phyloP scores from a whole-genome alignment of 768 basidiomycete genomes.

The Suillus hirtellus region DNA sequence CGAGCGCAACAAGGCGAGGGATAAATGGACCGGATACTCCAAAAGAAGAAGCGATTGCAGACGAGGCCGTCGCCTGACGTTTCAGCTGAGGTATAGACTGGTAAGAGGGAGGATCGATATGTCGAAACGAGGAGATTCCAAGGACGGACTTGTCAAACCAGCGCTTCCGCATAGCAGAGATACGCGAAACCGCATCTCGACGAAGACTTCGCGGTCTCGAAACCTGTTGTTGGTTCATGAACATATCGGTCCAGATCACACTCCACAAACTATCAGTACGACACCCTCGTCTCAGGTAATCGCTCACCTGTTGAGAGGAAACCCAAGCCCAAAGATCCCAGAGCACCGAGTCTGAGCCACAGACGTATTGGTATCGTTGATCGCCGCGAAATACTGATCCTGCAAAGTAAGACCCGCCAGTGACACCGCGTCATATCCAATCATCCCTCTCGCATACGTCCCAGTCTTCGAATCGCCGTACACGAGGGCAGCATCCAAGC shows the following conservation, averaged over 20 bases:
- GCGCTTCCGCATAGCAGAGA: conserved; percentile 12
- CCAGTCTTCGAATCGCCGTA: conserved; percentile 77
- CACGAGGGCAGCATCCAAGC: conserved; percentile 47
- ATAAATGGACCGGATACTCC: conserved; percentile 45
- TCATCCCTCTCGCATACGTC: conserved; percentile 63
- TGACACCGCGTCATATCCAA: conserved; percentile 58
- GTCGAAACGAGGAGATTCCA: conserved; percentile 5
- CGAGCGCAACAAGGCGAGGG: conserved; percentile 43
- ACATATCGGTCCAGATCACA: conserved; percentile 46
- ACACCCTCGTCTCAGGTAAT: neutral
- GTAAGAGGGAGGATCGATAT: conserved; percentile 3
- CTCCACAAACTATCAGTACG: conserved; percentile 28
- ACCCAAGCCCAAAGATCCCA: conserved; percentile 77
- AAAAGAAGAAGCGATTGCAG: conserved; percentile 43
- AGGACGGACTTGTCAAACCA: conserved; percentile 22
- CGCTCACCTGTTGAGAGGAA: conserved; percentile 66
- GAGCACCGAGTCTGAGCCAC: conserved; percentile 54
- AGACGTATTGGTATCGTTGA: conserved; percentile 68
- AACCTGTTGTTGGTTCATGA: conserved; percentile 21
- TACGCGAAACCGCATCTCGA: conserved; percentile 4
- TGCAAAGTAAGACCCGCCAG: conserved; percentile 52
- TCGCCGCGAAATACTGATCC: conserved; percentile 63
- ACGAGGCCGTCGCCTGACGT: conserved; percentile 17
- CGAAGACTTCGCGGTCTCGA: conserved; percentile 3
- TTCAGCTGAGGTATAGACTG: conserved; percentile 4